Evolutionary conservation across 495 filamentous ascomycete species (phyloP).

Genomic region (Daldinia decipiens): DNA sequence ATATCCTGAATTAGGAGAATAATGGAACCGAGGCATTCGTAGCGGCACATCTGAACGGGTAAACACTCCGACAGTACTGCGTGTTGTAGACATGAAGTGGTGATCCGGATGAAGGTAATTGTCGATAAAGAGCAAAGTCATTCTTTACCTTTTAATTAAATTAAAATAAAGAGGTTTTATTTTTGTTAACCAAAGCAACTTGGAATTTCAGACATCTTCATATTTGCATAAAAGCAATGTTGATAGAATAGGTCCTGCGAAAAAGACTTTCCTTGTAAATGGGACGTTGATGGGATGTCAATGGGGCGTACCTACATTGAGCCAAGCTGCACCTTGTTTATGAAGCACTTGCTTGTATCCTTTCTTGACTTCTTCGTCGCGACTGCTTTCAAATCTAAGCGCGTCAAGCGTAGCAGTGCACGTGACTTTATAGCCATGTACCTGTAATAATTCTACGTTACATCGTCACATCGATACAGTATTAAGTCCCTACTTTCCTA

Average conservation of each 20-base stretch:
- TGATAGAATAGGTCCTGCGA: neutral
- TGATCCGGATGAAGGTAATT: neutral
- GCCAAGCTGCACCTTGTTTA: neutral
- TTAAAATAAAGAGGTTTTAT: too few relatives aligned
- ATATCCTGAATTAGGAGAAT: conserved; percentile 59
- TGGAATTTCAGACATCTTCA: conserved; percentile 6
- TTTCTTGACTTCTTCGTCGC: conserved; percentile 9
- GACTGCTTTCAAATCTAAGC: conserved; percentile 16
- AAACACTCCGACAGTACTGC: neutral
- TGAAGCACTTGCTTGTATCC: neutral
- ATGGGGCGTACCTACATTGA: neutral
- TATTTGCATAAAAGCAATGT: neutral
- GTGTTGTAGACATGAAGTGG: conserved; percentile 13
- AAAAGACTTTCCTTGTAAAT: neutral
- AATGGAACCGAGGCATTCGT: conserved; percentile 60
- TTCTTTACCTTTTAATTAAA: neutral
- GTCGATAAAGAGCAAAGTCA: neutral
- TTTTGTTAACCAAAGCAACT: neutral
- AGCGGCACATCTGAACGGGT: conserved; percentile 55
- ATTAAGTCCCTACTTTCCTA: neutral
- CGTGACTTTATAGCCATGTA: neutral
- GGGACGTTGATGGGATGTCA: neutral
- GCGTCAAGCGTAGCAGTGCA: conserved; percentile 27
- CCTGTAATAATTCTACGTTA: neutral
- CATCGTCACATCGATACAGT: neutral